Evolutionary conservation across 2,329 filamentous ascomycete genomes (phyloP).

Genomic region (Pyrenophora teres): DNA sequence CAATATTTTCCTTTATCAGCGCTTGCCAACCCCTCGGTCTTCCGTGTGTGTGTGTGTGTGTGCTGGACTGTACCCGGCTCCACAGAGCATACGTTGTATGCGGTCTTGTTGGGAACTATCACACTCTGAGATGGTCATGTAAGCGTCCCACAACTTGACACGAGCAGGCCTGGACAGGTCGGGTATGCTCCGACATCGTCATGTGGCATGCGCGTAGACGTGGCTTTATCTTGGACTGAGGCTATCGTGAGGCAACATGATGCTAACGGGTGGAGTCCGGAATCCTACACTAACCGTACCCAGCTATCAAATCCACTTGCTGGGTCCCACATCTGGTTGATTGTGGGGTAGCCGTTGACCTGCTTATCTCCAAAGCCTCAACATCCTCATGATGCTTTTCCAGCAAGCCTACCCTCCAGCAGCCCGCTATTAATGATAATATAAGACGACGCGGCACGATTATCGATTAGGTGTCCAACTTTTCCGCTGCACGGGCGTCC

Average conservation of each 20-base stretch:
- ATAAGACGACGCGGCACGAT: slow-evolving; percentile 12
- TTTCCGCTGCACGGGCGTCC: slow-evolving; percentile 31
- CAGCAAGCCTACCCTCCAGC: slow-evolving; percentile 7
- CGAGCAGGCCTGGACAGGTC: background rate
- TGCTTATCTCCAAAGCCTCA: slow-evolving; percentile 18
- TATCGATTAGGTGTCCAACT: slow-evolving; percentile 27
- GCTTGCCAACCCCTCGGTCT: background rate
- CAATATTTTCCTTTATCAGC: background rate
- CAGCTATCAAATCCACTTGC: slow-evolving; percentile 19
- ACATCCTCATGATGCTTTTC: slow-evolving; percentile 9
- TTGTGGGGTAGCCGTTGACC: slow-evolving; percentile 27
- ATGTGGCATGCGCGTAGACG: slow-evolving; percentile 17
- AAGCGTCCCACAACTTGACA: slow-evolving; percentile 1
- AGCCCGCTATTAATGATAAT: slow-evolving; percentile 8
- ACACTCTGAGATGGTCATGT: background rate
- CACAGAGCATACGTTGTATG: background rate
- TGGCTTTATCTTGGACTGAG: slow-evolving; percentile 28
- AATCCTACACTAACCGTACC: slow-evolving; percentile 10
- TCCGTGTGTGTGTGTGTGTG: background rate
- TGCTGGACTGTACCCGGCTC: background rate
- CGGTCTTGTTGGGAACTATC: background rate
- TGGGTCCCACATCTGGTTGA: slow-evolving; percentile 15
- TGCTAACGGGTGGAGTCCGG: slow-evolving; percentile 17
- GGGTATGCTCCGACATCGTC: slow-evolving; percentile 19
- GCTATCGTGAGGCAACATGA: slow-evolving; percentile 29